These are phyloP conservation scores for Dicorynia guianensis DNA, from an alignment of 306 rosid species.

Conservation along the genomic window DNA sequence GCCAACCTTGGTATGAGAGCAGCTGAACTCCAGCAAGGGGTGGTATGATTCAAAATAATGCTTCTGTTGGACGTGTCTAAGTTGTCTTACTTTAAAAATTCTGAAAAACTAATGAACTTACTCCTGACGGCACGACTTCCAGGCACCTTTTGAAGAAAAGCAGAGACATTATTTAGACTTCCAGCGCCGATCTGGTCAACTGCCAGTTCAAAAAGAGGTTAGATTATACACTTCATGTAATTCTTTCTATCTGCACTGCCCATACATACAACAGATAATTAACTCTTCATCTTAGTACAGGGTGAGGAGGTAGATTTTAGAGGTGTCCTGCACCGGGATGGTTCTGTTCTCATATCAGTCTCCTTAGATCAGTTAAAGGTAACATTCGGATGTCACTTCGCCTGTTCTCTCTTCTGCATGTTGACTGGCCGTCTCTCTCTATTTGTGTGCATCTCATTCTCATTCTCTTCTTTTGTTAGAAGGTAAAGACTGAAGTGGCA, in stretches of 20 bases:
- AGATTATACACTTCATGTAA: slow-evolving; percentile 6
- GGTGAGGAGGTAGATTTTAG: slow-evolving; percentile 97
- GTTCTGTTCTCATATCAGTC: slow-evolving; percentile 95
- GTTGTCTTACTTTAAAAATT: slow-evolving; percentile 19
- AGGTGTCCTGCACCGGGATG: slow-evolving; percentile 93
- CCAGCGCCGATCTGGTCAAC: slow-evolving; percentile 95
- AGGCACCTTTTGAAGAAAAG: slow-evolving; percentile 95
- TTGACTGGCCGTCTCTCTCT: slow-evolving; percentile 4
- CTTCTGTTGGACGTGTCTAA: slow-evolving; percentile 28
- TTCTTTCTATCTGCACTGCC: neutral
- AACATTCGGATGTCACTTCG: slow-evolving; percentile 29
- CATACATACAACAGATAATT: slow-evolving; percentile 4
- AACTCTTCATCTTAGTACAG: slow-evolving; percentile 50
- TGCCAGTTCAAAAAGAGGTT: slow-evolving; percentile 94
- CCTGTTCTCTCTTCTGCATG: slow-evolving; percentile 27
- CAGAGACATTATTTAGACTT: slow-evolving; percentile 90
- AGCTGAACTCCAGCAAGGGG: slow-evolving; percentile 86
- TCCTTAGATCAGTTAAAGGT: slow-evolving; percentile 91
- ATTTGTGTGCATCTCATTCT: neutral
- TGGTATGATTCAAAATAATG: slow-evolving; percentile 69
- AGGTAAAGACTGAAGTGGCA: slow-evolving; percentile 10
- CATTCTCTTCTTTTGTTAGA: neutral
- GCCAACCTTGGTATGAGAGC: slow-evolving; percentile 92
- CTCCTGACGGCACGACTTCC: slow-evolving; percentile 40
- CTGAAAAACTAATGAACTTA: slow-evolving; percentile 24